Evolutionary conservation across 176 grass and related monocot genomes (phyloP), one percentile per base, ranked within the genome.

Genomic region (Raddia guianensis): DNA sequence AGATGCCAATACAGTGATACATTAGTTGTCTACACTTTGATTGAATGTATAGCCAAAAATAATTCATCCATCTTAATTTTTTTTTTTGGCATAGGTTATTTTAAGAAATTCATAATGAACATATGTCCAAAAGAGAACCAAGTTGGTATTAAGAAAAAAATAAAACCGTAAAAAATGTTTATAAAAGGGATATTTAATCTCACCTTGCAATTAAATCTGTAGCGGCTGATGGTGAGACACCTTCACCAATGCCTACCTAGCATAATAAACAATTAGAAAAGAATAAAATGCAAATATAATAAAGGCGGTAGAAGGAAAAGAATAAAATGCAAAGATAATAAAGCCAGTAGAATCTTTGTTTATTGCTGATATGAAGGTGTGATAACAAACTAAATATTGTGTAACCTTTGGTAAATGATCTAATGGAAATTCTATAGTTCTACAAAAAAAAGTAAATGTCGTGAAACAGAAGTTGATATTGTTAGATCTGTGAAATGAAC

Each of bases 221-320:
- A 82, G 96, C 96, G 57, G 96, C 96, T 86, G 96, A 98, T 72
- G 96, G 96, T 53, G 96, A 98, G 68, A 98, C 96, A 93, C 96
- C 96, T 91, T 98, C 96, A 84, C 95, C 95, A 80, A 98, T 82
- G 61, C 95, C 95, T 69, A 98, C 95, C 95, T 98, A 86, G 77
- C 80, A 77, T 81, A 80, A 46, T 19, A 79, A 84, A 86, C 48
- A 81, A 82, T 42, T 47, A 44, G 85, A 80, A 73, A 9, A 55
- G 18, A 86, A 77, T 33, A 70, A 47, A 68, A 40, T 40, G 1
- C 37, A 40, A 83, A 83, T 10, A 50, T 48, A 82, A 50, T 47
- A 65, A 64, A 78, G 6, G 67, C 16, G 4, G 2, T 67, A 77
- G n/a, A 72, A 0, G 27, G 27, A 27, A 27, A 51, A 48, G 21